phyloP scores from a whole-genome alignment of 192 early-diverging fungal species.

The Coemansia sp. region DNA sequence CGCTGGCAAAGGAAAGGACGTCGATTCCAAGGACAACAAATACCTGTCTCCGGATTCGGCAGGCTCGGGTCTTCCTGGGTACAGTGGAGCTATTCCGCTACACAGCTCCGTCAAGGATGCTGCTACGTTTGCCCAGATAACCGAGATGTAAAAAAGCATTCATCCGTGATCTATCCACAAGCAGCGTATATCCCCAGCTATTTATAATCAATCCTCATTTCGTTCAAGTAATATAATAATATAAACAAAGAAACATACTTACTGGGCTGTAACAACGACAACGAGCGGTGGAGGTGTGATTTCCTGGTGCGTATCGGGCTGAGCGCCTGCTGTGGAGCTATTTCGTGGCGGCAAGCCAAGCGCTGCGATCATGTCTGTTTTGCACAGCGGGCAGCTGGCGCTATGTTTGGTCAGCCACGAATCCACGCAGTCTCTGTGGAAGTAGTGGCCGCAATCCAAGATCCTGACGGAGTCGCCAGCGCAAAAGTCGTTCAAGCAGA shows the following conservation, averaged over 20 bases:
- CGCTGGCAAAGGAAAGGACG: constrained; percentile 4
- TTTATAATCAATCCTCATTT: not conserved
- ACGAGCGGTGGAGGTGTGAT: not conserved
- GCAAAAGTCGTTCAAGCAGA: constrained; percentile 16
- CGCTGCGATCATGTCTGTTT: constrained; percentile 19
- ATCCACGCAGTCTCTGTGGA: constrained; percentile 65
- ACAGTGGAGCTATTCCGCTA: constrained; percentile 21
- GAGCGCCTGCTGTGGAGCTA: not conserved
- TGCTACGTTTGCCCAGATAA: constrained; percentile 29
- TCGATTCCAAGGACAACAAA: constrained; percentile 9
- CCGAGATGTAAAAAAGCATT: constrained; percentile 21
- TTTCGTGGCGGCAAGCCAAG: constrained; percentile 9
- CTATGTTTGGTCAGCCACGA: constrained; percentile 33
- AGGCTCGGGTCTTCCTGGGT: constrained; percentile 12
- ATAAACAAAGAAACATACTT: not conserved
- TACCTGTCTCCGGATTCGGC: constrained; percentile 17
- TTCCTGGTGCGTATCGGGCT: not conserved
- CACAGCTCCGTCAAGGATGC: constrained; percentile 33
- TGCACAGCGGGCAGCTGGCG: constrained; percentile 26
- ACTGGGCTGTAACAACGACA: not conserved
- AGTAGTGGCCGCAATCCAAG: constrained; percentile 59
- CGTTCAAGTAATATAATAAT: not conserved
- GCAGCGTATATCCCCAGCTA: not conserved
- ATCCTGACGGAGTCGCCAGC: constrained; percentile 10
- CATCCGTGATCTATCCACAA: too few species aligned